Conservation (phyloP, 163 green algal species). For the Scenedesmus sp. region DNA sequence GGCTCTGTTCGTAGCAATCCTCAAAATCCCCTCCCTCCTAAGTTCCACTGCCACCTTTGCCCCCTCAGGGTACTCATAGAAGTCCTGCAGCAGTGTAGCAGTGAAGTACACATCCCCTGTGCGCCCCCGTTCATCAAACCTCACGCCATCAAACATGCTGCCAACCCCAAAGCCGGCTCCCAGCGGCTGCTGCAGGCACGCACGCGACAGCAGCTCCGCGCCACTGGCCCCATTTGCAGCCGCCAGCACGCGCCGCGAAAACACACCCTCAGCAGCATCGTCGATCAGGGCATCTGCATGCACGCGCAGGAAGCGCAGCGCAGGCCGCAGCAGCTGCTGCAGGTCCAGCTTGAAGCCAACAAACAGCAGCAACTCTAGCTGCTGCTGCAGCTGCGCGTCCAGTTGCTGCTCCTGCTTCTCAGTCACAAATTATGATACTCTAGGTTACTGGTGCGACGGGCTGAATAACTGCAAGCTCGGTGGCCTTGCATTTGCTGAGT, state of each 20-base stretch:
- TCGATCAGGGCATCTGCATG: background rate
- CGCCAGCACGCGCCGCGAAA: background rate
- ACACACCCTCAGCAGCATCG: background rate
- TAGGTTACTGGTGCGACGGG: too few species aligned
- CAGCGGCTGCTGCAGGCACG: background rate
- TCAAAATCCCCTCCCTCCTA: too few species aligned
- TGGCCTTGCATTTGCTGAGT: too few species aligned
- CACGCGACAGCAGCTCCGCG: background rate
- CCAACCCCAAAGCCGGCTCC: background rate
- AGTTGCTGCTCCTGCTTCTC: background rate
- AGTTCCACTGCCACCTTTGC: too few species aligned
- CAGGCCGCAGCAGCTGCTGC: constrained; percentile 4
- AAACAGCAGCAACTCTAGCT: background rate
- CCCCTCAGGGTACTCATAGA: too few species aligned
- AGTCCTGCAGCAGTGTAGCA: too few species aligned
- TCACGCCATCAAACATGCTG: background rate
- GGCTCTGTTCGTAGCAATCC: too few species aligned
- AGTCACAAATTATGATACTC: too few species aligned
- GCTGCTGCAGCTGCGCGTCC: background rate
- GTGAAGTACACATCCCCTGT: too few species aligned
- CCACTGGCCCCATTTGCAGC: background rate
- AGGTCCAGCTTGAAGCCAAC: background rate
- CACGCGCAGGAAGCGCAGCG: background rate
- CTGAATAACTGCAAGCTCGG: too few species aligned
- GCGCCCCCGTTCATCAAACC: too few species aligned